phyloP scores from a whole-genome alignment of 768 basidiomycete genomes.

The Dacryopinax primogenitus region DNA sequence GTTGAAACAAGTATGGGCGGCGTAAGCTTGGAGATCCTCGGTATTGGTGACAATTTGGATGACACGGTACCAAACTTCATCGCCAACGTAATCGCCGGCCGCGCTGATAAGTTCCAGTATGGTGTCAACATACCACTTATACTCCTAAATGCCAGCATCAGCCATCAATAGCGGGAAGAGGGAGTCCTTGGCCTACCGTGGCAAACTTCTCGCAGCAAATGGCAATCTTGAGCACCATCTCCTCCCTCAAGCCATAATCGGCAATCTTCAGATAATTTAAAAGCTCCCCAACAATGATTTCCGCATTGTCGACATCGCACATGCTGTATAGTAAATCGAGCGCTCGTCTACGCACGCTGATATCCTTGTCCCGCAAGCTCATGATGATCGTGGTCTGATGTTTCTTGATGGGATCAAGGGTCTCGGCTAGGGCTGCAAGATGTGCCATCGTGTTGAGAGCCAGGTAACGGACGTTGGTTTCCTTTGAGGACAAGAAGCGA shows the following conservation, averaged over 20 bases:
- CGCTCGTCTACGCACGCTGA: constrained; percentile 85
- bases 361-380: constrained; percentile 91
- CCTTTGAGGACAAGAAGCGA: constrained; percentile 92
- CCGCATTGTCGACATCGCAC: constrained; percentile 97
- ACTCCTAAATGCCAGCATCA: constrained; percentile 31
- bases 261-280: constrained; percentile 89
- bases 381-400: constrained; percentile 93
- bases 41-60: constrained; percentile 98
- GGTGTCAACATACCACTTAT: constrained; percentile 99
- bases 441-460: constrained; percentile 98
- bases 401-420: constrained; percentile 81
- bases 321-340: constrained; percentile 96
- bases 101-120: constrained; percentile 90
- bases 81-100: constrained; percentile 96
- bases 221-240: constrained; percentile 98
- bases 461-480: constrained; percentile 95
- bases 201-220: constrained; percentile 99
- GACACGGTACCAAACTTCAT: constrained; percentile 99
- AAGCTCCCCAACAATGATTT: constrained; percentile 88
- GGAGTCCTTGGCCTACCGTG: constrained; percentile 34
- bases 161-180: constrained; percentile 9
- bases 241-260: constrained; percentile 90
- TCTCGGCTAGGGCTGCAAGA: constrained; percentile 85
- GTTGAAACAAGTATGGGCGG: constrained; percentile 81
- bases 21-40: constrained; percentile 93